Evolutionary conservation across 2,329 filamentous ascomycete species (phyloP), one percentile per base, ranked within the genome.

Genomic region (Botrytis deweyae): DNA sequence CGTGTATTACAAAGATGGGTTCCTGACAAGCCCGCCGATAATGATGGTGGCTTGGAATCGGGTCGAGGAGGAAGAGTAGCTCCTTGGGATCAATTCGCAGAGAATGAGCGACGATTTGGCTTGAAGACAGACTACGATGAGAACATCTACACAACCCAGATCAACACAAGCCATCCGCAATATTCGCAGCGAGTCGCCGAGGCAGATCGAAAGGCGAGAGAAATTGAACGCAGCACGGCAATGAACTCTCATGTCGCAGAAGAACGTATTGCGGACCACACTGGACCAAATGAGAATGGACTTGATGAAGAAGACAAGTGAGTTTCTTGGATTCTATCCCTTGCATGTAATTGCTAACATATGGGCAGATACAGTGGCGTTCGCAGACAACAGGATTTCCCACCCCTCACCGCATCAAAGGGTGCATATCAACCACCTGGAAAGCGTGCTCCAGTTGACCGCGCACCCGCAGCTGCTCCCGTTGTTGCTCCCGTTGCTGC

Each of bases 261-360:
- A 83, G 96, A 99, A 85, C 91, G 95, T 80, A 88, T 94, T 70
- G 88, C 89, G 87, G 89, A 92, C 77, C 88, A 85, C 77, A 85
- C 89, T n/a, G 88, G 87, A 20, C 85, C 87, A 16, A 87, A 92
- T 70, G 90, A 90, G 70, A 90, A 88, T 74, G 91, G 89, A 22
- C 83, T 88, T 42, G 93, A 97, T 77, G 96, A 99, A 83, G 96
- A 99, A 84, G 95, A 97, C 81, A 98, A 96, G 90, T 94, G 87
- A 78, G 88, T 82, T 38, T 36, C 10, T 5, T 52, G 29, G n/a
- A 49, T 61, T 14, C 29, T 33, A 12, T n/a, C 40, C 29, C 74
- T 38, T 16, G 58, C 36, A 36, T 38, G 8, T 46, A 38, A 1
- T 25, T 64, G 33, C 65, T 74, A 40, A 73, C 78, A 78, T 73